Conservation (phyloP, 495 filamentous ascomycete species). For the Bacidia gigantensis region DNA sequence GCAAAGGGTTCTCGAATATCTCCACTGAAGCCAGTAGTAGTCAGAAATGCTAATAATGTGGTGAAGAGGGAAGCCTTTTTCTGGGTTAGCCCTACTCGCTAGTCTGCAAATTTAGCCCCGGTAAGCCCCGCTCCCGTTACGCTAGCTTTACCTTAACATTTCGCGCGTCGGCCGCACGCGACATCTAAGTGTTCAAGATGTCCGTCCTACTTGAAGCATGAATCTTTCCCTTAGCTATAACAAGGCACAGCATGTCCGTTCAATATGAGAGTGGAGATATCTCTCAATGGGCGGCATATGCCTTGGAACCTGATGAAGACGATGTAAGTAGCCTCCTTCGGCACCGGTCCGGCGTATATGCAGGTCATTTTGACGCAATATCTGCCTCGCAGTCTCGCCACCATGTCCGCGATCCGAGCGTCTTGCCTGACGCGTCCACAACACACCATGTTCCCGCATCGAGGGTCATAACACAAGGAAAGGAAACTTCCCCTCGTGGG, state of each 20-base stretch:
- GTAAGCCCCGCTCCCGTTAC: too few relatives aligned
- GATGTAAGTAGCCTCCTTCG: conserved; percentile 8
- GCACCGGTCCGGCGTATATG: conserved; percentile 12
- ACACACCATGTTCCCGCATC: background rate
- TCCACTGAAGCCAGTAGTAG: too few relatives aligned
- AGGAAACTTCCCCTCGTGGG: background rate
- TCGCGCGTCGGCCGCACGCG: too few relatives aligned
- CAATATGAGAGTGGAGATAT: conserved; percentile 38
- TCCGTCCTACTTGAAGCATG: too few relatives aligned
- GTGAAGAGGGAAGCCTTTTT: too few relatives aligned
- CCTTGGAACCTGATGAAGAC: conserved; percentile 23
- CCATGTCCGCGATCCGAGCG: background rate
- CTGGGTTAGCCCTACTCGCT: too few relatives aligned
- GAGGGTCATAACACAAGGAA: background rate
- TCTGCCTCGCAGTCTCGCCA: conserved; percentile 11
- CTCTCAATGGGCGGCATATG: conserved; percentile 34
- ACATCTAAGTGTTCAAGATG: too few relatives aligned
- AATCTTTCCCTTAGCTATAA: too few relatives aligned
- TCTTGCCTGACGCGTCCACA: background rate
- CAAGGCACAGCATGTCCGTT: conserved; percentile 27
- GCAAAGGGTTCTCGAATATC: too few relatives aligned
- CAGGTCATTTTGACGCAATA: conserved; percentile 15
- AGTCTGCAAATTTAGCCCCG: too few relatives aligned
- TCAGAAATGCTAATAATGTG: too few relatives aligned
- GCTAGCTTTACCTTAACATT: too few relatives aligned